Base-by-base conservation (phyloP, 176 grass and related monocot genomes). In the Elymus sibiricus region DNA sequence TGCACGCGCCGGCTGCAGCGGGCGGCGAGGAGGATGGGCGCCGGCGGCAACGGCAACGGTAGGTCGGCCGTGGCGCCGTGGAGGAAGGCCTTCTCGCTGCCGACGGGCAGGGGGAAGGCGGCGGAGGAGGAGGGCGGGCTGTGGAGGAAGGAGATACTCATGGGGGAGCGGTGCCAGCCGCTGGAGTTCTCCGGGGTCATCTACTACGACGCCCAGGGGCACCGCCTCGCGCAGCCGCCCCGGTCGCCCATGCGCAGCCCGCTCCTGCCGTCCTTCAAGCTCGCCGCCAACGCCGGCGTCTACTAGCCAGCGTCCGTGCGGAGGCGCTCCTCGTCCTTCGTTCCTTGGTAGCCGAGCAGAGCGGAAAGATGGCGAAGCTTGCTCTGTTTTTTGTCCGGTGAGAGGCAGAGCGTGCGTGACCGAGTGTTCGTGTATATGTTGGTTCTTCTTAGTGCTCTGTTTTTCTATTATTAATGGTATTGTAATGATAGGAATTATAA, bases 131-230 rank as follows among this genome's bases (percentile, higher is more conserved):
- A 76, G 22, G 84, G 9, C 63, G 93, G 79, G 66, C 5, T 97
- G 62, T 97, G 94, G 94, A 65, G 64, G 85, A 97, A 86, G 90
- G 86, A 83, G 83, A 97, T 97, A 46, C 44, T 98, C 8, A 89
- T 95, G 91, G 96, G 96, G 7, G 93, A 92, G 84, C 76, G 90
- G 61, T 95, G 96, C 82, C 91, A 88, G 82, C 96, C 93, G 37
- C 87, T 95, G 19, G 74, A 94, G 21, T 99, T 96, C 94, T 90
- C 97, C 61, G 97, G 94, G 0, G 92, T 86, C 64, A 99, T 99
- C 83, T 90, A 92, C 81, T 99, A 99, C 79, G 97, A 99, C 74
- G 85, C 87, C 70, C 80, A 93, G 9, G 97, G 97, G 0, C 84
- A 86, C 7, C 89, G 84, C 76, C 88, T 99, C 59, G 62, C 83